phyloP scores from a whole-genome alignment of 768 basidiomycete genomes.

The Lactifluus hygrophoroides region DNA sequence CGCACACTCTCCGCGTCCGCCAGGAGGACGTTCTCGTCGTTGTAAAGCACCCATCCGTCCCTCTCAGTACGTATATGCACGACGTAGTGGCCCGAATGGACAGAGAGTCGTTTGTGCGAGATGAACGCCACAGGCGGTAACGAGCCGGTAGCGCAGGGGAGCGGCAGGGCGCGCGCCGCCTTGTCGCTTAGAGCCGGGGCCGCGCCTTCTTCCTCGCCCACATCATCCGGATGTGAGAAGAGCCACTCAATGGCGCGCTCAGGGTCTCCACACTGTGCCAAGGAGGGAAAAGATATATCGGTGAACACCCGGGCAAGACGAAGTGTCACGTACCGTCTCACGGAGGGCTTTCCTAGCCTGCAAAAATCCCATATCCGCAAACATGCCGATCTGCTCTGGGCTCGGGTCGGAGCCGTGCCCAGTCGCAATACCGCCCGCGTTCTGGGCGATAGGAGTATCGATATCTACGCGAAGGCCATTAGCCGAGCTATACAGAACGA shows the following conservation, averaged over 20 bases:
- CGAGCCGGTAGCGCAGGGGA: constrained; percentile 60
- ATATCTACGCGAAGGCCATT: constrained; percentile 50
- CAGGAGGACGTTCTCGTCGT: constrained; percentile 92
- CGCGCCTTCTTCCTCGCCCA: constrained; percentile 48
- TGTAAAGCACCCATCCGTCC: constrained; percentile 82
- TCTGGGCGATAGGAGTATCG: constrained; percentile 57
- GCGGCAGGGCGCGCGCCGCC: constrained; percentile 11
- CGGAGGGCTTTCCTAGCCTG: constrained; percentile 83
- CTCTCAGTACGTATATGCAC: constrained; percentile 54
- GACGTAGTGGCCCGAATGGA: constrained; percentile 92
- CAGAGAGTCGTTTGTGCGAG: constrained; percentile 93
- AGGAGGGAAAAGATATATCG: too few relatives aligned
- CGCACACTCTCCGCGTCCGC: constrained; percentile 77
- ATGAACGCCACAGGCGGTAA: constrained; percentile 89
- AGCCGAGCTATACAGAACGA: background rate
- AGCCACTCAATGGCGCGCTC: constrained; percentile 95
- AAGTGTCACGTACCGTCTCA: constrained; percentile 57
- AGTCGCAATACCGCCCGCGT: constrained; percentile 17
- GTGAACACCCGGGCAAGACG: too few relatives aligned
- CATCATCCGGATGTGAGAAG: constrained; percentile 87
- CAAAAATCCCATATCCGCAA: constrained; percentile 93
- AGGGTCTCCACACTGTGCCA: constrained; percentile 50
- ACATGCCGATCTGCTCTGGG: constrained; percentile 58
- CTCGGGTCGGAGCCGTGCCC: constrained; percentile 45
- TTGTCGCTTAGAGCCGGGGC: background rate